Conservation (phyloP, 768 basidiomycete species). For the Pulveroboletus ravenelii region DNA sequence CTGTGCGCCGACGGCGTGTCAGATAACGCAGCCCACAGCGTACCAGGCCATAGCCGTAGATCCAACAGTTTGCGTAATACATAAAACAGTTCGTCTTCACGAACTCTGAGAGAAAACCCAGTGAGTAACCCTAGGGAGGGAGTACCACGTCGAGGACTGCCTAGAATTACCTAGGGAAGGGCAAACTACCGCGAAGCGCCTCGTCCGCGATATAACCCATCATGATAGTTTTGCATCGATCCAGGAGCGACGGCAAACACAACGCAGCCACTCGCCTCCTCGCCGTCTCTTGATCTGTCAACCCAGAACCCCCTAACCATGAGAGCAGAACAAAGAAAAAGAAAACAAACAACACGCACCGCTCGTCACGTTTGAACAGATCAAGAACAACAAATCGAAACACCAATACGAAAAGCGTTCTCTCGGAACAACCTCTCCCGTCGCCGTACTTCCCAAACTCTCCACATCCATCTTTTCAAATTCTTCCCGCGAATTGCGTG, state of each 20-base stretch:
- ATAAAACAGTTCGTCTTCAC: conserved; percentile 89
- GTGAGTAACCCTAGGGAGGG: not conserved
- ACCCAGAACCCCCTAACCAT: not conserved
- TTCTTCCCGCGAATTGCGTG: conserved; percentile 17
- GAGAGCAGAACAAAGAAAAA: too few relatives aligned
- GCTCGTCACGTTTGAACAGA: conserved; percentile 64
- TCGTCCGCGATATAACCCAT: conserved; percentile 80
- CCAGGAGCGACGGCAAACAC: conserved; percentile 65
- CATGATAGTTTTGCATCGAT: conserved; percentile 67
- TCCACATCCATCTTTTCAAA: conserved; percentile 38
- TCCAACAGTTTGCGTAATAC: conserved; percentile 72
- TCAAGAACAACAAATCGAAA: conserved; percentile 77
- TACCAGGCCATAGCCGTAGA: conserved; percentile 69
- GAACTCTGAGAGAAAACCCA: conserved; percentile 42
- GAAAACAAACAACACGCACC: conserved; percentile 37
- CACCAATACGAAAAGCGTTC: conserved; percentile 94
- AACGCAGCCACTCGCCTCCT: conserved; percentile 70
- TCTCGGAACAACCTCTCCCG: conserved; percentile 53
- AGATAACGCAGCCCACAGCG: conserved; percentile 71
- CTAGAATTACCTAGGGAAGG: conserved; percentile 69
- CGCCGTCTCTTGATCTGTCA: conserved; percentile 53
- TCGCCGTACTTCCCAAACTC: conserved; percentile 56
- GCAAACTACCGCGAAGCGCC: conserved; percentile 76
- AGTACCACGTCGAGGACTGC: not conserved
- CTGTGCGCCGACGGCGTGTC: conserved; percentile 56